A percentile compares a stretch with the other conserved stretches of the same genome.
Conservation (phyloP, 1,284 basidiomycete species). For the Agroathelia rolfsii region DNA sequence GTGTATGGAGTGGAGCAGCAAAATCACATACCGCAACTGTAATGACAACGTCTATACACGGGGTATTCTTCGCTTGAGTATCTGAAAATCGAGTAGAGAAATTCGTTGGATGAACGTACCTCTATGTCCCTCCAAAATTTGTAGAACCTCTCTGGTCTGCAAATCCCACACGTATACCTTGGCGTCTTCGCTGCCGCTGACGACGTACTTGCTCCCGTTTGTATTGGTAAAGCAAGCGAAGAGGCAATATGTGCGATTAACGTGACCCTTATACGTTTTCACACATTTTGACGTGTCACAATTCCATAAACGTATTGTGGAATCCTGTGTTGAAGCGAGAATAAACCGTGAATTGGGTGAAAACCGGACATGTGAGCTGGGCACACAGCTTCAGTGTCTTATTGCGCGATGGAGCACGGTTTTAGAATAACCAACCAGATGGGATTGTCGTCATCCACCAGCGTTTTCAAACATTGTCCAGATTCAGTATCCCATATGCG, state of each 20-base stretch:
- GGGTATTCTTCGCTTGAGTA: slow-evolving; percentile 3
- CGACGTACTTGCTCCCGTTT: slow-evolving; percentile 52
- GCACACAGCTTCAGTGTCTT: slow-evolving; percentile 6
- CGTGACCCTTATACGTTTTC: slow-evolving; percentile 85
- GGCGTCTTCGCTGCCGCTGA: slow-evolving; percentile 87
- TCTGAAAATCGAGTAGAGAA: slow-evolving; percentile 5
- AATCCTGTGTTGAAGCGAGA: slow-evolving; percentile 85
- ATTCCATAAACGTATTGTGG: slow-evolving; percentile 89
- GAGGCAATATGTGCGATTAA: slow-evolving; percentile 72
- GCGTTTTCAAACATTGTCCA: slow-evolving; percentile 93
- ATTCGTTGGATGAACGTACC: slow-evolving; percentile 33
- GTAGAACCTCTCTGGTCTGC: slow-evolving; percentile 70
- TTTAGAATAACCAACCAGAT: slow-evolving; percentile 54
- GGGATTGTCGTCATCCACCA: slow-evolving; percentile 93
- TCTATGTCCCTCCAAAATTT: slow-evolving; percentile 71
- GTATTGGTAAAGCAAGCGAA: slow-evolving; percentile 51
- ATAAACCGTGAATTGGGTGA: slow-evolving; percentile 88
- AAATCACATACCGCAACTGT: slow-evolving; percentile 53
- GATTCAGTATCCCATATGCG: slow-evolving; percentile 96
- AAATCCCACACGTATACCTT: slow-evolving; percentile 88
- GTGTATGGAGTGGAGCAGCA: slow-evolving; percentile 14
- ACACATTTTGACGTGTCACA: slow-evolving; percentile 86
- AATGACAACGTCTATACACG: slow-evolving; percentile 57
- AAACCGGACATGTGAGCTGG: slow-evolving; percentile 77
- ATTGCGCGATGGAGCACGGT: slow-evolving; percentile 6